These are phyloP conservation scores for Wakefieldia striispora DNA, from an alignment of 768 basidiomycete genomes.

Conservation along the genomic window DNA sequence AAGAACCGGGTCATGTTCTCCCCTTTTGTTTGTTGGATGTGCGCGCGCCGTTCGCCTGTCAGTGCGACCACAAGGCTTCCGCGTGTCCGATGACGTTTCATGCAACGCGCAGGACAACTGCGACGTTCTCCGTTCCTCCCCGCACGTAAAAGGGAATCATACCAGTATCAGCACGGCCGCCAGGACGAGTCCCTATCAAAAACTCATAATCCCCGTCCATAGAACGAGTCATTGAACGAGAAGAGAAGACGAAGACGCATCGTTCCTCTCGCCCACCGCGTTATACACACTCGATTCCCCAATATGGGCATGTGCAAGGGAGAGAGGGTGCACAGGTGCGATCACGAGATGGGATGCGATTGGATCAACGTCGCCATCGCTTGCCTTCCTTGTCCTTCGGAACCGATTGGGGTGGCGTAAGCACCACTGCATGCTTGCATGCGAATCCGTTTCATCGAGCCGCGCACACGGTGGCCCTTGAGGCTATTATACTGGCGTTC, in stretches of 20 bases:
- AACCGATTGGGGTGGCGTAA: constrained; percentile 7
- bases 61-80: constrained; percentile 13
- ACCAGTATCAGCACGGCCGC: constrained; percentile 7
- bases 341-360: constrained; percentile 2
- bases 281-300: too few relatives aligned
- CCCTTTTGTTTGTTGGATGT: not conserved
- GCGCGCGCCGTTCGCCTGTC: constrained; percentile 7
- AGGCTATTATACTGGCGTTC: not conserved
- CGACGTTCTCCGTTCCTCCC: not conserved
- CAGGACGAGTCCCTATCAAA: constrained; percentile 9
- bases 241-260: constrained; percentile 5
- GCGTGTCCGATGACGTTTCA: constrained; percentile 25
- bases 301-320: not conserved
- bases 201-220: constrained; percentile 8
- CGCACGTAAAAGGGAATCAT: constrained; percentile 23
- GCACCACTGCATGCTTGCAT: not conserved
- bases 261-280: not conserved
- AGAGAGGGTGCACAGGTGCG: not conserved
- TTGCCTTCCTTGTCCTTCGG: constrained; percentile 8
- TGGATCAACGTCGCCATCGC: constrained; percentile 12
- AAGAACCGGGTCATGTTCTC: not conserved
- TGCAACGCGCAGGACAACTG: constrained; percentile 5
- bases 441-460: constrained; percentile 4
- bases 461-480: not conserved
- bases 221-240: not conserved